phyloP scores from a whole-genome alignment of 768 basidiomycete genomes.

The Auricularia cornea region DNA sequence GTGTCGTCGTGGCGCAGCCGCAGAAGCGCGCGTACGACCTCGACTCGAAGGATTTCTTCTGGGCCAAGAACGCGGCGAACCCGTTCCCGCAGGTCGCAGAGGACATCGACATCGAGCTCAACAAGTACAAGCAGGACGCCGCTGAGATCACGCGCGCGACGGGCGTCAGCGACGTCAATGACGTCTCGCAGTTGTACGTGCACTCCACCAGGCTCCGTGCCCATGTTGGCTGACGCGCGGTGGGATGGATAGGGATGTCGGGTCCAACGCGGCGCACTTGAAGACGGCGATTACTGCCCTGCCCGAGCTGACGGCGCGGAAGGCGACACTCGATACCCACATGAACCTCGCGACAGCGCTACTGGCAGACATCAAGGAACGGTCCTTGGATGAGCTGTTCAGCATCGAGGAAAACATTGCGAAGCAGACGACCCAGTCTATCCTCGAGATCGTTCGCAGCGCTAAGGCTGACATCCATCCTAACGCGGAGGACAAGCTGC shows the following conservation, averaged over 20 bases:
- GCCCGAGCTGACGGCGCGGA: conserved; percentile 92
- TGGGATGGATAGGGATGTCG: conserved; percentile 70
- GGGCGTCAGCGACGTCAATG: conserved; percentile 91
- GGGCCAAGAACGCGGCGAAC: conserved; percentile 91
- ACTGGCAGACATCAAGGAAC: conserved; percentile 88
- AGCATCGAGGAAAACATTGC: conserved; percentile 87
- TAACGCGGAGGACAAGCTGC: conserved; percentile 77
- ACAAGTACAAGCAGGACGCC: conserved; percentile 90
- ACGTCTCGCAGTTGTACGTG: conserved; percentile 85
- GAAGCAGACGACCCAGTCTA: conserved; percentile 73
- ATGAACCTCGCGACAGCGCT: conserved; percentile 98
- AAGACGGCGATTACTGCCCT: conserved; percentile 97
- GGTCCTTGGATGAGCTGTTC: conserved; percentile 95
- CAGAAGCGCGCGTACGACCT: conserved; percentile 82
- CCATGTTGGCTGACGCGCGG: too few species aligned
- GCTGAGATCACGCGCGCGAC: conserved; percentile 95
- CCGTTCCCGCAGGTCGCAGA: conserved; percentile 99
- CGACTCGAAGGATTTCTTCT: conserved; percentile 98
- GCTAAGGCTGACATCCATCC: conserved; percentile 57
- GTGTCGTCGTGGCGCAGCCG: conserved; percentile 73
- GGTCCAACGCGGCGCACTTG: conserved; percentile 86
- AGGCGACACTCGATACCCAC: conserved; percentile 93
- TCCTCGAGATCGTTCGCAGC: conserved; percentile 82
- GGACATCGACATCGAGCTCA: conserved; percentile 88
- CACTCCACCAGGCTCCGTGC: too few species aligned